Conservation (phyloP, 2,329 filamentous ascomycete genomes). For the Scedosporium aurantiacum region DNA sequence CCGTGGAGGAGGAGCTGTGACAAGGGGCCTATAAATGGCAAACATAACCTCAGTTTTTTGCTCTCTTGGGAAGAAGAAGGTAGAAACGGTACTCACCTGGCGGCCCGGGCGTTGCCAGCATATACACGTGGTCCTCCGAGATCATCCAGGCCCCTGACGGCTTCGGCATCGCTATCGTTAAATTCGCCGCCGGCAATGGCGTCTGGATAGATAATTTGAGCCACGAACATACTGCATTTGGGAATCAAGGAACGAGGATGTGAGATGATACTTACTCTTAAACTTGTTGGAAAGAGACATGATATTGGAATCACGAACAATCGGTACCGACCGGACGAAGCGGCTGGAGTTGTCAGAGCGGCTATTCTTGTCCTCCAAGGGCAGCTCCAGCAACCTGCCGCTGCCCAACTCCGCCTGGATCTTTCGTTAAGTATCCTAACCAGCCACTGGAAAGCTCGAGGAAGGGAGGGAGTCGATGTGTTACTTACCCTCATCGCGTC, state of each 20-base stretch:
- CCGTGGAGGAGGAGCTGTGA: no score
- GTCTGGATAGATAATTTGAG: not conserved
- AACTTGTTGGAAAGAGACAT: slow-evolving; percentile 3
- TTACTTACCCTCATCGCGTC: slow-evolving; percentile 6
- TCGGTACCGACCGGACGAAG: not conserved
- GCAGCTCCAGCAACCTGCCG: slow-evolving; percentile 15
- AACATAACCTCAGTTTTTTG: not conserved
- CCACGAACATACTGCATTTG: no score
- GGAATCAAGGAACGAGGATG: not conserved
- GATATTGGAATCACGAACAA: not conserved
- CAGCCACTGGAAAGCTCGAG: not conserved
- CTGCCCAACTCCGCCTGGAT: slow-evolving; percentile 19
- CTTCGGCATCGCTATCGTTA: slow-evolving; percentile 19
- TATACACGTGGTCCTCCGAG: slow-evolving; percentile 13
- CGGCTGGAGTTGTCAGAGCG: not conserved
- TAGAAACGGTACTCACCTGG: not conserved
- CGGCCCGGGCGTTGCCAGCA: not conserved
- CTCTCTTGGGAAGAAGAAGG: not conserved
- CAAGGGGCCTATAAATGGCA: no score
- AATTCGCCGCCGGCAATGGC: slow-evolving; percentile 16
- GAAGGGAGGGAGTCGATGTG: not conserved
- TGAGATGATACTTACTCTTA: not conserved
- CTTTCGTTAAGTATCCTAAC: not conserved
- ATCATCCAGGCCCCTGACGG: slow-evolving; percentile 16
- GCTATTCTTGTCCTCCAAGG: slow-evolving; percentile 12